Base-by-base conservation (phyloP, 371 early-diverging fungal species). In the Nematocida minor region DNA sequence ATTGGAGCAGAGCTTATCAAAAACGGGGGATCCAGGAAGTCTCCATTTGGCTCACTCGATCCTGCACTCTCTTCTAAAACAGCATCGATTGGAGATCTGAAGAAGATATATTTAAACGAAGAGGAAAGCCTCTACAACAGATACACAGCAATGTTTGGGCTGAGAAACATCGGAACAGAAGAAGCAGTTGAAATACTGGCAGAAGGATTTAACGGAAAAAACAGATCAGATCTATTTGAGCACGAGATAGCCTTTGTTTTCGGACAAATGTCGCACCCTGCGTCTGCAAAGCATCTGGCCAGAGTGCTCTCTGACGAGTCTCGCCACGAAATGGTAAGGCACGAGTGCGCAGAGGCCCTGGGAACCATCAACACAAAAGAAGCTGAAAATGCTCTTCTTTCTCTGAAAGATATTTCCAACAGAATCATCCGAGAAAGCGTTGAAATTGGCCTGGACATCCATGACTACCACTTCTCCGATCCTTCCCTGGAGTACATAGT, bases 281-380 rank as follows among this genome's bases (percentile, higher is more conserved):
- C 91, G 2, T 88, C 90, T 34, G 91, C 94, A 0, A 92, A 92
- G 36, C 88, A 92, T 31, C 86, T 98, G 64, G 87, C 90, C 22
- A 87, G 89, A 77, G 88, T 89, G 0, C 83, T 88, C 31, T 85
- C 86, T 44, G 90, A 93, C 81, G 70, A 86, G 22, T 80, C 85
- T 16, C 96, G 96, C 84, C 89, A 88, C 25, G 87, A 90, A 68
- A 97, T 98, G 95, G 97, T 98, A 6, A 90, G 99, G 38, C 99
- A 98, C 82, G 99, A 98, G 86, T 91, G 91, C 68, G 99, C 99
- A 29, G 99, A 98, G 87, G 99, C 99, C 4, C 86, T 98, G 60
- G 99, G 99, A n/a, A 91, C 94, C 2, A 93, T 98, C 82, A 96
- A 94, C 40, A 91, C 91, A 2, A 89, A 91, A 38, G 93, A 95